A percentile compares a stretch with the other conserved stretches of the same genome.
Conservation (phyloP, 2,329 filamentous ascomycete species). For the Cladosporium oxysporum region DNA sequence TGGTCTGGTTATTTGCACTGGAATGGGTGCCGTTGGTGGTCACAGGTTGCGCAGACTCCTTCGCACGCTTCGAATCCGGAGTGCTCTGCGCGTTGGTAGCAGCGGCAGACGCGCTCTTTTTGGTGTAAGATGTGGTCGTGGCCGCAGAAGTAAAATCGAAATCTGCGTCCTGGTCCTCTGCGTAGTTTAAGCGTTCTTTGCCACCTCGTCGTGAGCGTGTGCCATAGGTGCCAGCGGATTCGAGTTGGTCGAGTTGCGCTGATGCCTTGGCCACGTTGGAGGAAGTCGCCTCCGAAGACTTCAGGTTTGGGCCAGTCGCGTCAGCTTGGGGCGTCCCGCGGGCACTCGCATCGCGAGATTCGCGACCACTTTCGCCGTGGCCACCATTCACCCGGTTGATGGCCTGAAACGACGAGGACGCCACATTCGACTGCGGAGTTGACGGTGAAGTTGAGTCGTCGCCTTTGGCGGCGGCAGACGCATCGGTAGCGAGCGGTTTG, state of each 20-base stretch:
- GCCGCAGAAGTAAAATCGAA: slow-evolving; percentile 63
- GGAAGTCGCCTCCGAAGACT: slow-evolving; percentile 6
- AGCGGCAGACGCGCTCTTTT: slow-evolving; percentile 37
- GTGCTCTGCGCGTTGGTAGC: slow-evolving; percentile 21
- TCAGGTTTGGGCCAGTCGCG: background rate
- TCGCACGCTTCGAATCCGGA: slow-evolving; percentile 22
- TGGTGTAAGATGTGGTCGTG: slow-evolving; percentile 34
- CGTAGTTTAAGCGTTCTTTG: slow-evolving; percentile 84
- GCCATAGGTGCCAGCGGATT: slow-evolving; percentile 59
- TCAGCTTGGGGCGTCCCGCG: slow-evolving; percentile 14
- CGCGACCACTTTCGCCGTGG: slow-evolving; percentile 26
- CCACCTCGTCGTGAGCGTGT: slow-evolving; percentile 87
- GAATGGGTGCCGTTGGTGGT: slow-evolving; percentile 22
- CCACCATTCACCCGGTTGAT: slow-evolving; percentile 28
- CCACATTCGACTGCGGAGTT: slow-evolving; percentile 17
- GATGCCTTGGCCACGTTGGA: slow-evolving; percentile 24
- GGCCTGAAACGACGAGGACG: slow-evolving; percentile 27
- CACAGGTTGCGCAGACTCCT: slow-evolving; percentile 22
- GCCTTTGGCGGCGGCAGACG: background rate
- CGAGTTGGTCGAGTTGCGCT: slow-evolving; percentile 43
- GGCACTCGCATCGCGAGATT: slow-evolving; percentile 16
- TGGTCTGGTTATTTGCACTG: slow-evolving; percentile 15
- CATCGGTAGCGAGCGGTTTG: background rate
- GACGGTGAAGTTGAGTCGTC: slow-evolving; percentile 7
- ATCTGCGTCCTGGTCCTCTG: slow-evolving; percentile 90